Percentiles rank a stretch among this genome's conserved stretches.
Conservation (phyloP, 164 flowering plant species). For the Buxus sempervirens region DNA sequence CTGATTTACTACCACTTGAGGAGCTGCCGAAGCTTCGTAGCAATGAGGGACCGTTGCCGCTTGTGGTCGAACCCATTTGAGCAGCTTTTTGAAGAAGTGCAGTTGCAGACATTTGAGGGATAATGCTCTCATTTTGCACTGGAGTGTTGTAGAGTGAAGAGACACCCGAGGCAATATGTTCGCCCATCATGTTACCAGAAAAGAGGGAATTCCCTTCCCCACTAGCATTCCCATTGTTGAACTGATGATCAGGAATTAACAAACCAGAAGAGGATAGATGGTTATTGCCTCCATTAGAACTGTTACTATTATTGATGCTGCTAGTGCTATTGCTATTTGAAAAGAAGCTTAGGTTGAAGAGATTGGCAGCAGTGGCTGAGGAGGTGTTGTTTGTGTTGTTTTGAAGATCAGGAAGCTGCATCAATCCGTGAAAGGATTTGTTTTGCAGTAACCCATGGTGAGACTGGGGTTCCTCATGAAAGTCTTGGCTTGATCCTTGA, state of each 20-base stretch:
- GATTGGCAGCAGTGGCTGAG: conserved; percentile 29
- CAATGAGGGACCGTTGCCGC: conserved; percentile 33
- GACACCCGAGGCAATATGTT: conserved; percentile 26
- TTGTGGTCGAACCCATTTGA: conserved; percentile 74
- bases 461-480: conserved; percentile 31
- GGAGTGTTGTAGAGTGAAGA: conserved; percentile 36
- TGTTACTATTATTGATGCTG: conserved; percentile 24
- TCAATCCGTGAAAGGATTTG: conserved; percentile 50
- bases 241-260: conserved; percentile 34
- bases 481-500: conserved; percentile 31
- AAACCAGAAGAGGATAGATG: conserved; percentile 29
- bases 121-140: conserved; percentile 24
- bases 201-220: conserved; percentile 32
- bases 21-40: conserved; percentile 44
- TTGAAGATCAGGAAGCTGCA: conserved; percentile 65
- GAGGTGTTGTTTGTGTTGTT: conserved; percentile 24
- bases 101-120: conserved; percentile 80
- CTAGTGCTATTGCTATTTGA: conserved; percentile 29
- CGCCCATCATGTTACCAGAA: conserved; percentile 36
- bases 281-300: conserved; percentile 17
- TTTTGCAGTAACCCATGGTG: conserved; percentile 33
- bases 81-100: conserved; percentile 84
- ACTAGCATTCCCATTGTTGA: conserved; percentile 28
- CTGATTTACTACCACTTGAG: conserved; percentile 21
- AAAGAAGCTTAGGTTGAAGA: conserved; percentile 57